Evolutionary conservation across 805 yeast genomes (phyloP).

Genomic region (Yarrowia divulgata): DNA sequence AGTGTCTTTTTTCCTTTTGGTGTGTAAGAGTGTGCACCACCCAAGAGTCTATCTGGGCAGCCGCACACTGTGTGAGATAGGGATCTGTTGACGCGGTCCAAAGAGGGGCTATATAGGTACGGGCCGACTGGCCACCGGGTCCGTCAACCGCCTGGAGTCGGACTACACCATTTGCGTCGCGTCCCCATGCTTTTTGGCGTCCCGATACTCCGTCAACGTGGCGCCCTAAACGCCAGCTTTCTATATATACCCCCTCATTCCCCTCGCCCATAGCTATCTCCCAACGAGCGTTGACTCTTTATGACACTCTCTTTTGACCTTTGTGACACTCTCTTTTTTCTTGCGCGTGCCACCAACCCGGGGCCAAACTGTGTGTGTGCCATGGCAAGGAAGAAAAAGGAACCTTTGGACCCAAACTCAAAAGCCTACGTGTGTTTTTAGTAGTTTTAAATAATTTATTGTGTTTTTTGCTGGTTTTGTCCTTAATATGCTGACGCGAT

Average conservation of each 20-base stretch:
- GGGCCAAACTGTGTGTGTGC: too few relatives aligned
- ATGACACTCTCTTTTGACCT: not conserved
- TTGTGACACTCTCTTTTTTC: not conserved
- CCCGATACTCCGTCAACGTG: not conserved
- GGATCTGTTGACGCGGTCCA: not conserved
- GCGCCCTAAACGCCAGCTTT: not conserved
- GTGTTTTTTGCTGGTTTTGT: too few relatives aligned
- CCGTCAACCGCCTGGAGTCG: too few relatives aligned
- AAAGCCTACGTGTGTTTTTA: not conserved
- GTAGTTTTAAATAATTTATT: too few relatives aligned
- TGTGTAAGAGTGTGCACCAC: not conserved
- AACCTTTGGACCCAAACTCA: slow-evolving; percentile 2
- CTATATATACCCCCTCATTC: slow-evolving; percentile 34
- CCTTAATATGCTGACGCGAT: too few relatives aligned
- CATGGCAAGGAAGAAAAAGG: not conserved
- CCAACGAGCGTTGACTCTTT: not conserved
- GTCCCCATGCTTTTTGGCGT: not conserved
- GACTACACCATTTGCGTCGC: not conserved
- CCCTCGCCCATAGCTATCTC: slow-evolving; percentile 31
- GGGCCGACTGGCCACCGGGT: too few relatives aligned
- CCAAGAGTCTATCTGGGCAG: slow-evolving; percentile 27
- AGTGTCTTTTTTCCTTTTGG: slow-evolving; percentile 11
- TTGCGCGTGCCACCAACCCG: slow-evolving; percentile 22
- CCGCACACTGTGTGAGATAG: slow-evolving; percentile 24
- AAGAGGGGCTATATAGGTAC: not conserved